Evolutionary conservation across 2,329 filamentous ascomycete species (phyloP).

Genomic region (Atkinsonella hypoxylon): DNA sequence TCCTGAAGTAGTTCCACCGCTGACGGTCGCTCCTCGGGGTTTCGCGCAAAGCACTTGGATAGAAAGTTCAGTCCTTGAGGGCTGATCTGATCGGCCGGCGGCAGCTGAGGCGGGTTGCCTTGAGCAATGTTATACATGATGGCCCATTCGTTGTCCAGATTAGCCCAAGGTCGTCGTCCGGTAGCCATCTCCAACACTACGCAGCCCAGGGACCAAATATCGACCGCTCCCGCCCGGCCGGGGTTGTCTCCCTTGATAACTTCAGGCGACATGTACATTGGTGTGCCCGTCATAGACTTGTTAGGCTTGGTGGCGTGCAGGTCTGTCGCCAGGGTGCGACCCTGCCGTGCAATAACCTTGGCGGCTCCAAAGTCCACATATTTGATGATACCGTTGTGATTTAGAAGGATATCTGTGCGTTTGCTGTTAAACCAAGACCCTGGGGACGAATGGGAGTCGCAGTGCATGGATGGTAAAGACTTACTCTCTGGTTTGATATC

Average conservation of each 20-base stretch:
- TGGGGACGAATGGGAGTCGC: background rate
- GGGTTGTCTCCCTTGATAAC: conserved; percentile 84
- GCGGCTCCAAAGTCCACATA: conserved; percentile 98
- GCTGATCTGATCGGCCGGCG: conserved; percentile 71
- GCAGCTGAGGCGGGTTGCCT: conserved; percentile 82
- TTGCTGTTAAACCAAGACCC: conserved; percentile 8
- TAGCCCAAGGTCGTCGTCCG: conserved; percentile 85
- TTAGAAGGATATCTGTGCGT: conserved; percentile 70
- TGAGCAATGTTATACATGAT: conserved; percentile 99
- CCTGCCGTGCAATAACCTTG: conserved; percentile 90
- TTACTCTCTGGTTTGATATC: conserved; percentile 96
- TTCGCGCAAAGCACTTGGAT: conserved; percentile 71
- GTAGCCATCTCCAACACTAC: conserved; percentile 98
- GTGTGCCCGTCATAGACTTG: conserved; percentile 91
- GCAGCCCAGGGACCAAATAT: conserved; percentile 94
- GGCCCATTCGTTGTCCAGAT: conserved; percentile 96
- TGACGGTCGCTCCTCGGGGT: conserved; percentile 66
- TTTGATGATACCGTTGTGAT: conserved; percentile 97
- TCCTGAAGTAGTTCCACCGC: conserved; percentile 87
- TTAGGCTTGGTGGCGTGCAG: conserved; percentile 53
- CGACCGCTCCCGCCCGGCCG: conserved; percentile 74
- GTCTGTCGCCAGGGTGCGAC: conserved; percentile 63
- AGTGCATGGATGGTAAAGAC: conserved; percentile 22
- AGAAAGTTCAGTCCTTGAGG: conserved; percentile 79
- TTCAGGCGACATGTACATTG: conserved; percentile 99